phyloP scores from a whole-genome alignment of 331 rosid species.

The Rosa hybrid region DNA sequence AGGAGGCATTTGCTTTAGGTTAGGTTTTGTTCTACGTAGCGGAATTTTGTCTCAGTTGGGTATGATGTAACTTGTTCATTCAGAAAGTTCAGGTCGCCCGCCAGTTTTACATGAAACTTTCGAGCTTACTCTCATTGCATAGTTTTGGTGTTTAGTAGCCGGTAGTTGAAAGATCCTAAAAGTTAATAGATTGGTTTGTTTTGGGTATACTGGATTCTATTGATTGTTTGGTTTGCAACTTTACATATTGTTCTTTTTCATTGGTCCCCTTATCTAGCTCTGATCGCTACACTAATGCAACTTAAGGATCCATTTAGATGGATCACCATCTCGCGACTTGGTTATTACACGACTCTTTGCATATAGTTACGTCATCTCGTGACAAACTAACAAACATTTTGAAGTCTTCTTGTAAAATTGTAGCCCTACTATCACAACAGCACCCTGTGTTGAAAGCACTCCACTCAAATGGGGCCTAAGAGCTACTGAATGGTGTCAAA shows the following conservation, averaged over 20 bases:
- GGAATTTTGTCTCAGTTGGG: constrained; percentile 27
- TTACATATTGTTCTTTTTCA: not conserved
- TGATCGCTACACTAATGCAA: not conserved
- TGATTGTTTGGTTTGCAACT: constrained; percentile 3
- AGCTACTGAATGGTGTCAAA: not conserved
- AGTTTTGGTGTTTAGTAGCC: constrained; percentile 43
- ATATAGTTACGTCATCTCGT: no score
- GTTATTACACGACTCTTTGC: not conserved
- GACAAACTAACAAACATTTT: not conserved
- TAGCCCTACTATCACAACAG: not conserved
- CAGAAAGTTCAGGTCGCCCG: constrained; percentile 29
- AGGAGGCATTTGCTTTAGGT: constrained; percentile 28
- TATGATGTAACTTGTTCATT: constrained; percentile 25
- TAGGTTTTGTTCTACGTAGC: not conserved
- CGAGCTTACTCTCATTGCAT: constrained; percentile 30
- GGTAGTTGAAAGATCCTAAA: constrained; percentile 33
- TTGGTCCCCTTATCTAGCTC: not conserved
- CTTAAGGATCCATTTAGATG: not conserved
- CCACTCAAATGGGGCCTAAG: not conserved
- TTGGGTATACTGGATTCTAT: constrained; percentile 13
- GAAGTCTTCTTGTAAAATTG: not conserved
- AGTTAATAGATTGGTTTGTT: constrained; percentile 27
- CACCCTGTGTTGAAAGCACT: no score
- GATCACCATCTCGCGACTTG: no score
- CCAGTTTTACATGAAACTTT: constrained; percentile 23